Percentiles rank a stretch among this genome's conserved stretches.
phyloP scores from a whole-genome alignment of 2,329 filamentous ascomycete species.

The Clonostachys chloroleuca region DNA sequence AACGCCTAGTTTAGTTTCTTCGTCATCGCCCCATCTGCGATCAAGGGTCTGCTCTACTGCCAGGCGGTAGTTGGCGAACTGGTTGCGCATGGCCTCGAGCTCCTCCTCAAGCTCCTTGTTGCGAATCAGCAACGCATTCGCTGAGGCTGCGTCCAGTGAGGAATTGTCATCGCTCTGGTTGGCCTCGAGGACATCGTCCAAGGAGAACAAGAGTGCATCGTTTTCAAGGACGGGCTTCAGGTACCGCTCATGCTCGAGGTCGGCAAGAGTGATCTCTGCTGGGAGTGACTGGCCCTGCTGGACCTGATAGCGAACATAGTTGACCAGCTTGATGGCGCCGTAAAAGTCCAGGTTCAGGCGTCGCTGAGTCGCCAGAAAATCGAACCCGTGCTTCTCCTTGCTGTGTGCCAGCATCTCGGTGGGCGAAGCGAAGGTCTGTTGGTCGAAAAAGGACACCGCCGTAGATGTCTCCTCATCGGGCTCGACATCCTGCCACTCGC shows the following conservation, averaged over 20 bases:
- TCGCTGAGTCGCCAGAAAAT: constrained; percentile 58
- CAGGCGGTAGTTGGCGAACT: constrained; percentile 62
- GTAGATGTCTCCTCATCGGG: constrained; percentile 57
- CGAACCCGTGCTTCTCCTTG: constrained; percentile 62
- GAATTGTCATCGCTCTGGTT: constrained; percentile 28
- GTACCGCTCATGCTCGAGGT: constrained; percentile 74
- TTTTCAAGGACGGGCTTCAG: constrained; percentile 83
- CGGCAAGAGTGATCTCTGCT: constrained; percentile 51
- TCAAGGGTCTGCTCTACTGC: constrained; percentile 64
- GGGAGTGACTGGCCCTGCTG: constrained; percentile 41
- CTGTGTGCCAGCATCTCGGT: constrained; percentile 64
- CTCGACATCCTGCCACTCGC: constrained; percentile 51
- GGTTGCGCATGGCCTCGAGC: constrained; percentile 51
- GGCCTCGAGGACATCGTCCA: constrained; percentile 66
- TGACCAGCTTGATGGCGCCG: constrained; percentile 69
- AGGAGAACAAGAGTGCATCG: constrained; percentile 80
- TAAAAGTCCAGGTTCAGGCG: constrained; percentile 64
- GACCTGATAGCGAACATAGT: constrained; percentile 53
- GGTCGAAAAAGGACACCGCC: constrained; percentile 65
- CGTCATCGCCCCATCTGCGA: constrained; percentile 59
- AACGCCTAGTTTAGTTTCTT: constrained; percentile 40
- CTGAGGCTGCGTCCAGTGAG: constrained; percentile 4
- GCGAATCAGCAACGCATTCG: constrained; percentile 31
- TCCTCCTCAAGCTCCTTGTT: constrained; percentile 57
- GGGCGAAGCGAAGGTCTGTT: constrained; percentile 60